A percentile compares a stretch with the other conserved stretches of the same genome.
Conservation (phyloP, 2,329 filamentous ascomycete species). For the Myriosclerotinia curreyana region DNA sequence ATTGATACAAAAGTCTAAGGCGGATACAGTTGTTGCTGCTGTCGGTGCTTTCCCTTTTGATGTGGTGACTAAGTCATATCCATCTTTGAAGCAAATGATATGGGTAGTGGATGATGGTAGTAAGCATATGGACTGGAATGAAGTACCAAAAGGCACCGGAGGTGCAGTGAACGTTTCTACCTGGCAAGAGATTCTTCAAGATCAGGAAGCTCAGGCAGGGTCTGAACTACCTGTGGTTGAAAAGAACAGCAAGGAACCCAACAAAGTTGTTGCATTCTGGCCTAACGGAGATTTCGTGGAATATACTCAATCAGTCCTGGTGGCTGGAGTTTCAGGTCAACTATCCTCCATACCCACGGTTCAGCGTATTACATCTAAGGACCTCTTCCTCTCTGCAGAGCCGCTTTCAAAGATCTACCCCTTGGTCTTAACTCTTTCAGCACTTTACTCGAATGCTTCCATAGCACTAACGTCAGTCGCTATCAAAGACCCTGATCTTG, state of each 20-base stretch:
- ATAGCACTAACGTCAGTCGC: constrained; percentile 87
- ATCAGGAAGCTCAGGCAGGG: constrained; percentile 57
- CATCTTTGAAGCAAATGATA: constrained; percentile 71
- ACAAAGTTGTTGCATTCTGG: constrained; percentile 66
- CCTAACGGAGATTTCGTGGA: constrained; percentile 68
- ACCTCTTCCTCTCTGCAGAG: constrained; percentile 83
- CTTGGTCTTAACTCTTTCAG: constrained; percentile 74
- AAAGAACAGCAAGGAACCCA: constrained; percentile 48
- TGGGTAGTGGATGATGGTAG: constrained; percentile 93
- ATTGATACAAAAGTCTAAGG: constrained; percentile 69
- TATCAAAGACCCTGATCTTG: constrained; percentile 67
- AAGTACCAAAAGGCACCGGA: constrained; percentile 73
- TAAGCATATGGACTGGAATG: constrained; percentile 92
- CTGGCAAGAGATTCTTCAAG: constrained; percentile 85
- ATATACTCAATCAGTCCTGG: constrained; percentile 80
- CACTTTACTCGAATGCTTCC: constrained; percentile 80
- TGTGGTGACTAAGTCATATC: constrained; percentile 64
- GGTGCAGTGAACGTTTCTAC: constrained; percentile 77
- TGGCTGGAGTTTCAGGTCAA: constrained; percentile 79
- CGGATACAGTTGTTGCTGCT: constrained; percentile 78
- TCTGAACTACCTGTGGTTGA: constrained; percentile 63
- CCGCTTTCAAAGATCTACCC: constrained; percentile 77
- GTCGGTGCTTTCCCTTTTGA: constrained; percentile 86
- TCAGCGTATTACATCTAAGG: constrained; percentile 69
- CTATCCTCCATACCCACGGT: constrained; percentile 70